Conservation (phyloP, 2,329 filamentous ascomycete genomes). For the Fusarium tanahbumbuense region DNA sequence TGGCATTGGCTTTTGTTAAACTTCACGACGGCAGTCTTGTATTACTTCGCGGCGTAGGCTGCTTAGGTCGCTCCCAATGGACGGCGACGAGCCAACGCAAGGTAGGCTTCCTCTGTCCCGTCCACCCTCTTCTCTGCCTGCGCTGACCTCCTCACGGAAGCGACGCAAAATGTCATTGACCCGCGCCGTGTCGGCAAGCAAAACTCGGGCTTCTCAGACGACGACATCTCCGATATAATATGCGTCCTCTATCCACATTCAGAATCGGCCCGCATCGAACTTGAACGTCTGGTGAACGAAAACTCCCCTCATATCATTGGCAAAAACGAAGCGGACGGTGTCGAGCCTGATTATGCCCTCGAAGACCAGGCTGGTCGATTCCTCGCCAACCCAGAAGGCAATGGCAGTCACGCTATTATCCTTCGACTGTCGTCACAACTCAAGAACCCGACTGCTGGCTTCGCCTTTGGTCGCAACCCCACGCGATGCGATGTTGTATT, state of each 20-base stretch:
- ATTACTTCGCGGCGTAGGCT: conserved; percentile 43
- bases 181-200: conserved; percentile 82
- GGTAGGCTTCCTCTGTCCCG: conserved; percentile 45
- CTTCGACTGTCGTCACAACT: conserved; percentile 80
- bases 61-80: conserved; percentile 55
- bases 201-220: conserved; percentile 83
- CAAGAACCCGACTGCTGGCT: conserved; percentile 77
- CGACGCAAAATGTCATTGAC: conserved; percentile 84
- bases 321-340: conserved; percentile 61
- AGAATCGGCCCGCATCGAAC: conserved; percentile 75
- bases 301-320: conserved; percentile 62
- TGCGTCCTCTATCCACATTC: conserved; percentile 88
- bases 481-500: conserved; percentile 78
- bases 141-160: conserved; percentile 52
- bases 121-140: conserved; percentile 1
- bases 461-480: conserved; percentile 85
- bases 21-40: conserved; percentile 32
- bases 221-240: conserved; percentile 88
- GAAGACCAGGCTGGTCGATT: conserved; percentile 65
- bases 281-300: conserved; percentile 63
- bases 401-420: conserved; percentile 76
- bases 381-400: conserved; percentile 57
- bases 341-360: conserved; percentile 62
- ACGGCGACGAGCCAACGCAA: conserved; percentile 59
- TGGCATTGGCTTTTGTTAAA: conserved; percentile 18